Conservation (phyloP, 2,329 filamentous ascomycete species). For the Exophiala sp. region DNA sequence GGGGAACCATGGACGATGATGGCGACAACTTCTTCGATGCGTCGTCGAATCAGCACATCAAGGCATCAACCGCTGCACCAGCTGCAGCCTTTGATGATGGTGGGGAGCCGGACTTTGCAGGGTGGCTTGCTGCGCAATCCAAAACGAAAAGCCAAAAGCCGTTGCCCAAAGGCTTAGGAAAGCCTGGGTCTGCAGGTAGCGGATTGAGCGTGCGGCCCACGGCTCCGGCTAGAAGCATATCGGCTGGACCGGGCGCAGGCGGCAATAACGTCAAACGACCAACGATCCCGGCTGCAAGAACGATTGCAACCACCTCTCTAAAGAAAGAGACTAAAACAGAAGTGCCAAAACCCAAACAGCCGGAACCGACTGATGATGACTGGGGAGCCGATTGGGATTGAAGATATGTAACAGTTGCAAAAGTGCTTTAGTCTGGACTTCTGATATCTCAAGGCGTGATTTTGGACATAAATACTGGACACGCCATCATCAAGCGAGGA, state of each 20-base stretch:
- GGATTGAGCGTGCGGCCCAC: conserved; percentile 35
- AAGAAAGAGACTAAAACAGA: conserved; percentile 64
- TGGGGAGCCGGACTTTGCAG: conserved; percentile 90
- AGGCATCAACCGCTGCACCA: conserved; percentile 30
- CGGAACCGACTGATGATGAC: conserved; percentile 38
- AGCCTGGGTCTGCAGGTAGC: conserved; percentile 41
- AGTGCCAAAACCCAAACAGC: conserved; percentile 18
- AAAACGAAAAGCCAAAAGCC: conserved; percentile 69
- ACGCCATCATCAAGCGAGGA: too few species aligned
- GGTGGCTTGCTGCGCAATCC: conserved; percentile 85
- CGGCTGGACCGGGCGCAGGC: conserved; percentile 31
- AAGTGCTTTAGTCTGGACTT: not conserved
- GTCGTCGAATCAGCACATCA: conserved; percentile 32
- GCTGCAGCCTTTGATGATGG: conserved; percentile 67
- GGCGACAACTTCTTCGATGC: conserved; percentile 48
- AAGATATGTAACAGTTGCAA: not conserved
- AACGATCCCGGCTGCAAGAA: conserved; percentile 38
- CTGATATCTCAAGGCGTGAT: not conserved
- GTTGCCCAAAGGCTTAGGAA: conserved; percentile 78
- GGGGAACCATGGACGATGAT: conserved; percentile 65
- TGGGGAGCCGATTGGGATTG: conserved; percentile 51
- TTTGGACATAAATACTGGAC: not conserved
- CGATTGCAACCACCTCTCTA: conserved; percentile 45
- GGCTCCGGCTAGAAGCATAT: conserved; percentile 37
- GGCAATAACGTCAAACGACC: conserved; percentile 32